phyloP scores from a whole-genome alignment of 371 early-diverging fungal species.

The Chytridium lagenaria region DNA sequence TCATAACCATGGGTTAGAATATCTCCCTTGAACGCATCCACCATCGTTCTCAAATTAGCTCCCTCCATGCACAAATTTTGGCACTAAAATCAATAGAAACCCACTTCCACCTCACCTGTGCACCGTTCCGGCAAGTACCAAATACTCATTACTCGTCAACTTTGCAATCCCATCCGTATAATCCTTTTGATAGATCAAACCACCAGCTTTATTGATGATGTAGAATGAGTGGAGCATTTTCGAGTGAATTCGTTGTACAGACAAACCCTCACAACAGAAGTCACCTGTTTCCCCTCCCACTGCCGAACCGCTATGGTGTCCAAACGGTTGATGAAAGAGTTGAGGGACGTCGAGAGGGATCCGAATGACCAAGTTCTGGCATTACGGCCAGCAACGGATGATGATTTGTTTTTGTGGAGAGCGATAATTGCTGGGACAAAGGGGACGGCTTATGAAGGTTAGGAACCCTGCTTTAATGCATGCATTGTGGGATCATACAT shows the following conservation, averaged over 20 bases:
- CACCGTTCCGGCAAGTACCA: slow-evolving; percentile 96
- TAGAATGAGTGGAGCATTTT: slow-evolving; percentile 88
- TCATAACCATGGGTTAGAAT: no score
- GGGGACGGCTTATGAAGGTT: slow-evolving; percentile 85
- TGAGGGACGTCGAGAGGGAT: slow-evolving; percentile 44
- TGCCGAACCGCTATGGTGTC: slow-evolving; percentile 8
- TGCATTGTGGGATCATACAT: no score
- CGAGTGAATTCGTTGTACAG: neutral
- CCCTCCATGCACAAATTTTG: neutral
- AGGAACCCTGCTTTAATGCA: slow-evolving; percentile 3
- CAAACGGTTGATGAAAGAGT: slow-evolving; percentile 58
- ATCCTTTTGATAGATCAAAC: slow-evolving; percentile 92
- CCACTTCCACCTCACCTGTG: slow-evolving; percentile 66
- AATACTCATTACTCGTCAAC: slow-evolving; percentile 91
- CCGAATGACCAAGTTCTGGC: slow-evolving; percentile 23
- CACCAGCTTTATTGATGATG: slow-evolving; percentile 97
- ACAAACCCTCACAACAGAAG: neutral
- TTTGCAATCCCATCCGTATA: slow-evolving; percentile 81
- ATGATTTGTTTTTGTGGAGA: slow-evolving; percentile 85
- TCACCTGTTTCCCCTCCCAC: neutral
- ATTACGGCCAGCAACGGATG: slow-evolving; percentile 72
- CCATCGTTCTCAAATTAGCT: no score
- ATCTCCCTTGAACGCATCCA: no score
- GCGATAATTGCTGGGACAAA: slow-evolving; percentile 82
- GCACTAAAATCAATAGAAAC: neutral